phyloP scores from a whole-genome alignment of 257 asterid species.

The Jacaranda mimosifolia region DNA sequence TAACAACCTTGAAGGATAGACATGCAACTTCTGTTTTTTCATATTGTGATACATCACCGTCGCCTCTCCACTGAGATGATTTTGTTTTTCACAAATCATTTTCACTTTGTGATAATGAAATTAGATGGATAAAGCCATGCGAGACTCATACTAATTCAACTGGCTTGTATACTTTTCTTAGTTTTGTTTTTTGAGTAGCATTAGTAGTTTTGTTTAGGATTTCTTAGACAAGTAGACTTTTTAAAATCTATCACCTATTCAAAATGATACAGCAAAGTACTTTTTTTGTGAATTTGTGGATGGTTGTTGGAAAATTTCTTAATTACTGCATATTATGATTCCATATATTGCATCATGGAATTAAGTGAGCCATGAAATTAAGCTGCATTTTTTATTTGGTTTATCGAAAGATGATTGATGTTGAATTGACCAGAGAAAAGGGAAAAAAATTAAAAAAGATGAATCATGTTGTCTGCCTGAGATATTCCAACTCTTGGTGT shows the following conservation, averaged over 20 bases:
- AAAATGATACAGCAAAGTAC: neutral
- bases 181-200: conserved; percentile 19
- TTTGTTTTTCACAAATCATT: conserved; percentile 28
- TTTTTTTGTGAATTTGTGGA: conserved; percentile 26
- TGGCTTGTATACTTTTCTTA: conserved; percentile 88
- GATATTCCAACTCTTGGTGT: neutral
- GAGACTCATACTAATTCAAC: conserved; percentile 87
- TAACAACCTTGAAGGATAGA: neutral
- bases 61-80: neutral
- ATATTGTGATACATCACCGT: neutral
- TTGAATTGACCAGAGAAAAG: neutral
- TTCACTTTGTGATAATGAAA: conserved; percentile 75
- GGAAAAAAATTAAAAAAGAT: neutral
- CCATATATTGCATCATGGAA: neutral
- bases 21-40: neutral
- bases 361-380: conserved; percentile 24
- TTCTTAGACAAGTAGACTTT: conserved; percentile 18
- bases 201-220: conserved; percentile 17
- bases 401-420: neutral
- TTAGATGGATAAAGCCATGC: conserved; percentile 56
- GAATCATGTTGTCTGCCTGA: neutral
- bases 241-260: neutral
- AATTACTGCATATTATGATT: conserved; percentile 1
- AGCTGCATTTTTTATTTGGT: conserved; percentile 17
- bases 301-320: neutral